Evolutionary conservation across 352 stramenopile genomes (phyloP).

Genomic region (Globisporangium megalacanthum): DNA sequence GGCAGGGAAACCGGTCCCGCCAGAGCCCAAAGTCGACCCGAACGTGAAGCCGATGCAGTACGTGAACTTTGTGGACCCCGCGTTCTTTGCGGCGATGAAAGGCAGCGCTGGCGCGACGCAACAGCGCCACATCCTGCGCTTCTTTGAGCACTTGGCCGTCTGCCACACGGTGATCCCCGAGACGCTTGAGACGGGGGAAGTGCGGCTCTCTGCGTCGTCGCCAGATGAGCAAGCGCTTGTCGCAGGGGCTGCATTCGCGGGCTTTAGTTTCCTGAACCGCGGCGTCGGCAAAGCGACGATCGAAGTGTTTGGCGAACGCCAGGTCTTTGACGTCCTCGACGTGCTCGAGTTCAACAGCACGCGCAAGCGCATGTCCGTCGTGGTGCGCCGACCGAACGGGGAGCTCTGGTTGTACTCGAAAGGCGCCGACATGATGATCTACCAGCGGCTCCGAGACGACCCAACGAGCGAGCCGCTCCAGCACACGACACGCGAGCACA

Average conservation of each 20-base stretch:
- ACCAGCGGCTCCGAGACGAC: constrained; percentile 58
- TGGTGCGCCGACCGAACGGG: constrained; percentile 55
- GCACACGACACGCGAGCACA: constrained; percentile 44
- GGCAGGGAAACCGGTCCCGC: constrained; percentile 25
- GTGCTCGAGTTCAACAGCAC: constrained; percentile 94
- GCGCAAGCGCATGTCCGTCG: constrained; percentile 94
- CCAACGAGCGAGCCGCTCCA: constrained; percentile 48
- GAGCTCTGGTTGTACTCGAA: constrained; percentile 78
- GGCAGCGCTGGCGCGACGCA: constrained; percentile 16
- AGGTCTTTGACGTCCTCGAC: constrained; percentile 83
- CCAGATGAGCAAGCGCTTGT: constrained; percentile 89
- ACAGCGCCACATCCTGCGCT: constrained; percentile 42
- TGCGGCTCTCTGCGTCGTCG: constrained; percentile 73
- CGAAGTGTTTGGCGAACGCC: constrained; percentile 26
- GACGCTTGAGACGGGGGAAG: constrained; percentile 39
- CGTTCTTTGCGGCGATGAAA: constrained; percentile 41
- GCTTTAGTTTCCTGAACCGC: constrained; percentile 68
- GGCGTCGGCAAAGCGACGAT: constrained; percentile 45
- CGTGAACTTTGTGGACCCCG: constrained; percentile 74
- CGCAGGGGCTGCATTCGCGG: constrained; percentile 75
- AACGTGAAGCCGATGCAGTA: constrained; percentile 45
- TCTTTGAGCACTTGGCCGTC: constrained; percentile 82
- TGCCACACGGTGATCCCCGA: constrained; percentile 81
- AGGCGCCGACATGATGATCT: constrained; percentile 93
- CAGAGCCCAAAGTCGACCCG: neutral